Evolutionary conservation across 495 filamentous ascomycete genomes (phyloP), one percentile per base, ranked within the genome.

Genomic region (Trichoderma gamsii): DNA sequence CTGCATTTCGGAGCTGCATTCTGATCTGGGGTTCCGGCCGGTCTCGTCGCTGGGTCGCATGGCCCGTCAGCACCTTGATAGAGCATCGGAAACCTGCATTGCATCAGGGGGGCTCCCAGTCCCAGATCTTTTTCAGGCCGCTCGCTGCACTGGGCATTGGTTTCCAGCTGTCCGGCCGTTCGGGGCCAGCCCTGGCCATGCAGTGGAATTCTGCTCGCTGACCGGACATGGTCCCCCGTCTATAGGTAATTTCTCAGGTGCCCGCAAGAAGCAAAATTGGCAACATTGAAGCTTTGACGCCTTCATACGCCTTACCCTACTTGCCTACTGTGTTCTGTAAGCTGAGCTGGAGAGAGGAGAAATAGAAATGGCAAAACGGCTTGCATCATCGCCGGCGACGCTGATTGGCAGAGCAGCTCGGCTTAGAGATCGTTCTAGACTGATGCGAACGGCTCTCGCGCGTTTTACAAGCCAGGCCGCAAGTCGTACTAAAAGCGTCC

Each of bases 31-130:
- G 16, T 27, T 12, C 51, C 21, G n/a, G n/a, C 35, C 35, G 56
- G 27, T 32, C 11, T 25, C 25, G 56, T 32, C 23, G 23, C 27
- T 12, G 12, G 23, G 56, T 16, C 13, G 56, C 56, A 61, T 32
- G 21, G 56, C 27, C 35, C 25, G 56, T 61, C 56, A 61, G 56
- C 56, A 61, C 56, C 23, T 32, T 61, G 56, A 61, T 61, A 12
- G 13, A 32, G 23, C 16, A 61, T 61, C 56, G 56, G 25, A 29
- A 12, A 61, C 56, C 56, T 61, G 56, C 56, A 61, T 61, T 61
- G 56, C 56, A 32, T 32, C 56, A 61, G 23, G 56, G 49, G 25
- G 35, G n/a, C 25, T 32, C 16, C 56, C 25, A 61, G 56, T 18
- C 25, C 35, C 56, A 29, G 56, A 32, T 61, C 56, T 27, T 61